phyloP scores from a whole-genome alignment of 305 asterid genomes.

The Plantago lanceolata region DNA sequence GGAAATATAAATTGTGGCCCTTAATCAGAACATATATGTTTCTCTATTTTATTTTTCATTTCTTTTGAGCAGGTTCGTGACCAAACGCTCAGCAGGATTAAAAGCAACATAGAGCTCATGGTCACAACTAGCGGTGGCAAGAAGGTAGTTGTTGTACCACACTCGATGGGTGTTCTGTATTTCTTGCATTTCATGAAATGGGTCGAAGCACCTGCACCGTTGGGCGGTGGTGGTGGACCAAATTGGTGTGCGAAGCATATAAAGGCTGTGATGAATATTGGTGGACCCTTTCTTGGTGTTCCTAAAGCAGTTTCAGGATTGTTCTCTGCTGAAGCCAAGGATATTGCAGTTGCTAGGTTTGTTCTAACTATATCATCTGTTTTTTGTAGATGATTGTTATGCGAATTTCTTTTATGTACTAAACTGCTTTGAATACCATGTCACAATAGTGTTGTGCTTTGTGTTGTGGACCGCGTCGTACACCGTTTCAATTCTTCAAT shows the following conservation, averaged over 20 bases:
- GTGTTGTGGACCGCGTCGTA: background rate
- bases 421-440: background rate
- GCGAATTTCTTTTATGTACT: background rate
- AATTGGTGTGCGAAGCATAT: conserved; percentile 90
- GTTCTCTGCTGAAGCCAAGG: conserved; percentile 57
- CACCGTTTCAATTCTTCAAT: background rate
- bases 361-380: background rate
- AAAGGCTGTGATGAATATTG: conserved; percentile 81
- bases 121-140: conserved; percentile 77
- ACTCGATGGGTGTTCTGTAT: conserved; percentile 87
- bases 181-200: conserved; percentile 93
- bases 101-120: conserved; percentile 76
- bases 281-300: conserved; percentile 76
- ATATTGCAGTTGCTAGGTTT: conserved; percentile 55
- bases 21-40: conserved; percentile 6
- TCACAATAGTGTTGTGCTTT: background rate
- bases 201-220: conserved; percentile 88
- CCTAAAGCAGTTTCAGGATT: conserved; percentile 58
- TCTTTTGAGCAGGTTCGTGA: conserved; percentile 60
- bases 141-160: conserved; percentile 81
- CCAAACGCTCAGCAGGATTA: conserved; percentile 62
- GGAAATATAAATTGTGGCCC: conserved; percentile 1
- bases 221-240: conserved; percentile 94
- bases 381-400: conserved; percentile 19
- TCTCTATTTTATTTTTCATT: conserved; percentile 10